Percentiles rank a stretch among this genome's conserved stretches.
Conservation (phyloP, 768 basidiomycete genomes). For the Exidia glandulosa region DNA sequence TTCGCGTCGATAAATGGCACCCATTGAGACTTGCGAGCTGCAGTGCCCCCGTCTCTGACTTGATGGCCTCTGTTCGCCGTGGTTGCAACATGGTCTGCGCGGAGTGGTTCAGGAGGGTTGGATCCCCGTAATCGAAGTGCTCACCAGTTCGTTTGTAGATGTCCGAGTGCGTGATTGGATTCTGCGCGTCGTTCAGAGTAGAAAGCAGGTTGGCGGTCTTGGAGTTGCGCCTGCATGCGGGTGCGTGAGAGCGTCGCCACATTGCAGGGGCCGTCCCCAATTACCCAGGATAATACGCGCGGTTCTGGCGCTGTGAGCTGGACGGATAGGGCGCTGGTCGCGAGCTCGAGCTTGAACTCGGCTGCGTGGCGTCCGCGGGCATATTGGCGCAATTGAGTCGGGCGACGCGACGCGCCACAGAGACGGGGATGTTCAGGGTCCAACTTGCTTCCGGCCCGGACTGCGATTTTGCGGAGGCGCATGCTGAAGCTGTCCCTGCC, state of each 20-base stretch:
- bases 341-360: no score
- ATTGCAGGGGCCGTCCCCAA: no score
- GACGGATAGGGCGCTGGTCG: no score
- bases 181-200: conserved; percentile 50
- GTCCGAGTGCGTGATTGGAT: conserved; percentile 73
- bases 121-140: not conserved
- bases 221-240: conserved; percentile 16
- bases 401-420: no score
- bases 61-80: conserved; percentile 54
- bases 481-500: not conserved
- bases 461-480: not conserved
- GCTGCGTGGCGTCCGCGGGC: no score
- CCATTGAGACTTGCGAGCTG: conserved; percentile 32
- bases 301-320: no score
- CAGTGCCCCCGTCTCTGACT: conserved; percentile 35
- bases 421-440: no score
- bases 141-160: conserved; percentile 49
- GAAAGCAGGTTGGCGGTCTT: conserved; percentile 41
- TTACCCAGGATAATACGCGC: no score
- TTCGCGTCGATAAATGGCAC: conserved; percentile 31
- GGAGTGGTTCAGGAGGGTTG: not conserved
- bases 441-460: no score
- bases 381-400: no score
- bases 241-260: not conserved
- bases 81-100: conserved; percentile 47